Percentiles rank a stretch among this genome's conserved stretches.
Evolutionary conservation across 495 filamentous ascomycete species (phyloP).

Genomic region (Podospora australis): DNA sequence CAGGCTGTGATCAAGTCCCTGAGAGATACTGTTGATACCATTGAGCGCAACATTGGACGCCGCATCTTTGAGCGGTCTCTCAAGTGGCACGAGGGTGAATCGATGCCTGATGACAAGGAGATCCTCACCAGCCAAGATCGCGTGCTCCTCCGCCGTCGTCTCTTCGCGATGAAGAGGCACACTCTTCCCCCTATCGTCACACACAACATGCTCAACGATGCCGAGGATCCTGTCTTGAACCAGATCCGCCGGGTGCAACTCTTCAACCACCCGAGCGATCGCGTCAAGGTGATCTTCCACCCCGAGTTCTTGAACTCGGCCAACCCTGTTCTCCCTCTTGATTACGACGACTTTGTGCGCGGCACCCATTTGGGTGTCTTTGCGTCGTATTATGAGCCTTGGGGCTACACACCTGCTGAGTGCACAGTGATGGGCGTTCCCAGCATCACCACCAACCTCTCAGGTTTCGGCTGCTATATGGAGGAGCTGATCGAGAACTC

Average conservation of each 20-base stretch:
- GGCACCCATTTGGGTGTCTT: slow-evolving; percentile 95
- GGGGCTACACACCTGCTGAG: slow-evolving; percentile 97
- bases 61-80: slow-evolving; percentile 90
- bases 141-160: slow-evolving; percentile 80
- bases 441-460: slow-evolving; percentile 96
- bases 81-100: slow-evolving; percentile 88
- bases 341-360: slow-evolving; percentile 98
- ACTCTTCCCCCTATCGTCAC: slow-evolving; percentile 90
- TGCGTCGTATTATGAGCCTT: slow-evolving; percentile 96
- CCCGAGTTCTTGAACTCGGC: slow-evolving; percentile 95
- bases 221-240: slow-evolving; percentile 89
- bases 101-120: slow-evolving; percentile 92
- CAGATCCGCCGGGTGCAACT: slow-evolving; percentile 93
- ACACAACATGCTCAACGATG: slow-evolving; percentile 98
- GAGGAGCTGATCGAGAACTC: slow-evolving; percentile 98
- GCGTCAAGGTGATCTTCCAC: slow-evolving; percentile 97
- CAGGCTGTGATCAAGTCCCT: slow-evolving; percentile 96
- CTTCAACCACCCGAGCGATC: slow-evolving; percentile 91
- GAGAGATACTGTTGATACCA: slow-evolving; percentile 81
- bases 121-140: slow-evolving; percentile 86
- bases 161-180: slow-evolving; percentile 94
- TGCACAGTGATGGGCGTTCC: slow-evolving; percentile 99
- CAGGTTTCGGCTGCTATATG: slow-evolving; percentile 99
- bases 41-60: slow-evolving; percentile 84
- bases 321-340: slow-evolving; percentile 89